Percentiles rank a stretch among this genome's conserved stretches.
phyloP scores from a whole-genome alignment of 192 early-diverging fungal genomes.

The Entomortierella chlamydospora region DNA sequence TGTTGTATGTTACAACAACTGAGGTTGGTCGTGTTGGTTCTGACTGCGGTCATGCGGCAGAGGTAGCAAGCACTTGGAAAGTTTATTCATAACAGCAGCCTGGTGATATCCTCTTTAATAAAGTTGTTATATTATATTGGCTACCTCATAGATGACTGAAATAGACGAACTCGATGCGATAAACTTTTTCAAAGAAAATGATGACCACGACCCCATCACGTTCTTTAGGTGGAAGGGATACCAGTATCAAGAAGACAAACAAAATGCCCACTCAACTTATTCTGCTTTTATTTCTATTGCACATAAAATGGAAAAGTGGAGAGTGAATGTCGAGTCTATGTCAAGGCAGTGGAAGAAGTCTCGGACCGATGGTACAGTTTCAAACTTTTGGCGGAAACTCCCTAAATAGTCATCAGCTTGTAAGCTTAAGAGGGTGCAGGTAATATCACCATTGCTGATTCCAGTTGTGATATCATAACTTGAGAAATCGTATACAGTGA shows the following conservation, averaged over 20 bases:
- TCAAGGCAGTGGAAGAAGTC: neutral
- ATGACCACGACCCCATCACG: constrained; percentile 7
- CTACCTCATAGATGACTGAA: neutral
- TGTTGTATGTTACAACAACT: constrained; percentile 15
- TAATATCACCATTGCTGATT: neutral
- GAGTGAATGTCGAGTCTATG: neutral
- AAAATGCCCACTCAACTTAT: neutral
- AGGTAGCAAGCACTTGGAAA: constrained; percentile 10
- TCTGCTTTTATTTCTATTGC: neutral
- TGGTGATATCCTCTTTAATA: neutral
- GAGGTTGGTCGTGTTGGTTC: constrained; percentile 24
- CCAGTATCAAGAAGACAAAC: neutral
- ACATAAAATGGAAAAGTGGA: neutral
- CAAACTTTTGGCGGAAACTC: neutral
- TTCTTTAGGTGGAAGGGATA: constrained; percentile 23
- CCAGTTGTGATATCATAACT: too few species aligned
- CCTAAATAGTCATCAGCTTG: neutral
- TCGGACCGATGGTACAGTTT: neutral
- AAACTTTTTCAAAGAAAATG: constrained; percentile 2
- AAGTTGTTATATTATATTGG: neutral
- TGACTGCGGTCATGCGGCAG: constrained; percentile 30
- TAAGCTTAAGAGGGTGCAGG: neutral
- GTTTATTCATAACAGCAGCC: neutral
- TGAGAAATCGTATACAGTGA: too few species aligned
- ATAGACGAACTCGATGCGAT: neutral